Base-by-base conservation (phyloP, 768 basidiomycete species). In the Russula sp. region DNA sequence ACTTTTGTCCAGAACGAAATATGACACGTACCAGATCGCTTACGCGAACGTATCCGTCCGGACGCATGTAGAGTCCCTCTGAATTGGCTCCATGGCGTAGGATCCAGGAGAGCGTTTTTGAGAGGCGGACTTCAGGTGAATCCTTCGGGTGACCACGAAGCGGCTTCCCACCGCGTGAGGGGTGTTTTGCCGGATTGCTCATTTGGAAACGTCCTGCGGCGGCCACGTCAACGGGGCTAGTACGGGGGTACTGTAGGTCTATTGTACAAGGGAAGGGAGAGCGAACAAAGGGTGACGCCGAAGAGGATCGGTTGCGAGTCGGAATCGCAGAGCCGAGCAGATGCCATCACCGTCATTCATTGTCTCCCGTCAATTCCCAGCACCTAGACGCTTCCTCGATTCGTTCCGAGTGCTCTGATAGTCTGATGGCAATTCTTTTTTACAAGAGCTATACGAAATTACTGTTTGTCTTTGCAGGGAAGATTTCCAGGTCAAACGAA, bases 81-180 rank as follows among this genome's bases (percentile, higher is more conserved):
- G 83, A 84, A 67, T 84, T 79, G 22, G 94, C 93, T 0, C 89
- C 92, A 73, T 98, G 96, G 4, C 95, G 83, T n/a, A 98, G 83
- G 28, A 98, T 78, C 83, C 89, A 98, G 0, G 94, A 89, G 10
- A 98, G 76, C 0, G 91, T 90, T 75, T 97, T 98, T 16, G 91
- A 93, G 16, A 90, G 69, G 13, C 85, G 81, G 7, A 89, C 83
- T 55, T 89, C 85, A 0, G 83, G 84, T 4, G 84, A 77, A 69
- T 95, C 92, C 54, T 74, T 79, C 0, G 82, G 81, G 22, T 79
- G 75, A 18, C 89, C 89, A 55, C 85, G 81, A 42, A 82, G 55
- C 14, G 48, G 77, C 71, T 84, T 89, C 14, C 69, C 66, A 38
- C 67, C 48, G 30, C 67, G 32, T 57, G 63, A 14, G 61, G 51